Evolutionary conservation across 257 asterid genomes (phyloP).

Genomic region (Solanum habrochaites): DNA sequence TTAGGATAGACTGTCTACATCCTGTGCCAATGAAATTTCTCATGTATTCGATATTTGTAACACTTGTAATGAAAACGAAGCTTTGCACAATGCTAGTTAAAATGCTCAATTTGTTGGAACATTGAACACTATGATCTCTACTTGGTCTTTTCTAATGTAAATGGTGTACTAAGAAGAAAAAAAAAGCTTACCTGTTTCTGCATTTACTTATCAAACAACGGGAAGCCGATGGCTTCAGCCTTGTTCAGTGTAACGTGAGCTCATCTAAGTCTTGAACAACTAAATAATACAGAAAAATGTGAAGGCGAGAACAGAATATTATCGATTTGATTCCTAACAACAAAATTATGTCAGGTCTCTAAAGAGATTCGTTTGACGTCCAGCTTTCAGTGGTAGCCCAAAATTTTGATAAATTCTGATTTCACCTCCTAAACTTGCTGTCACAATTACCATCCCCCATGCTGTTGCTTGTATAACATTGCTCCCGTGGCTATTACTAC

Average conservation of each 20-base stretch:
- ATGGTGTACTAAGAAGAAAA: neutral
- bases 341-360: constrained; percentile 16
- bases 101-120: neutral
- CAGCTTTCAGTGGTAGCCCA: constrained; percentile 60
- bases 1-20: neutral
- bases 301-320: neutral
- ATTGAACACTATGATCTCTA: neutral
- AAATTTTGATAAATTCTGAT: constrained; percentile 82
- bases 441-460: constrained; percentile 80
- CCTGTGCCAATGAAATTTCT: neutral
- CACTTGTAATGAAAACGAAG: neutral
- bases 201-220: neutral
- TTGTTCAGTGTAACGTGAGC: neutral
- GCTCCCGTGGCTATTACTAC: constrained; percentile 22
- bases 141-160: neutral
- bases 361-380: constrained; percentile 32
- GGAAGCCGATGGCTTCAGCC: neutral
- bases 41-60: neutral
- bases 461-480: constrained; percentile 77
- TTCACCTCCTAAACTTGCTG: constrained; percentile 79
- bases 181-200: neutral
- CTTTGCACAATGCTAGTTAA: neutral
- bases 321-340: neutral
- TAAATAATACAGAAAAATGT: neutral
- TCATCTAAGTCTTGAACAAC: neutral